Conservation (phyloP, 1,284 basidiomycete genomes). For the Microbotryomycetes sp. region DNA sequence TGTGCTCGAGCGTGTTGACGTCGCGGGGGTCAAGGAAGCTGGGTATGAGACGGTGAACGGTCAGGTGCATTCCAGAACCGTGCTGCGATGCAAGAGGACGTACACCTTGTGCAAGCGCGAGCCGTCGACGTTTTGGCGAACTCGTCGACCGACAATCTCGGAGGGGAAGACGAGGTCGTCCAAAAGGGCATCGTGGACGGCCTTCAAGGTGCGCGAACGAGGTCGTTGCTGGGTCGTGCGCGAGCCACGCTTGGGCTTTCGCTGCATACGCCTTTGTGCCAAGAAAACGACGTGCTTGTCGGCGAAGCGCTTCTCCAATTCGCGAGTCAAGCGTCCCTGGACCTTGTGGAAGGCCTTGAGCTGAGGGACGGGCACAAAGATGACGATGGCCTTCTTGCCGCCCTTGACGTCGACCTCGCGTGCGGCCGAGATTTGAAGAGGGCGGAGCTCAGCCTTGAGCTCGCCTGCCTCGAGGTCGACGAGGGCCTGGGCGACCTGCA, state of each 20-base stretch:
- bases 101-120: conserved; percentile 92
- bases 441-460: conserved; percentile 90
- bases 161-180: conserved; percentile 99
- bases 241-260: conserved; percentile 91
- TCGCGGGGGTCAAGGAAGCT: conserved; percentile 98
- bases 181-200: conserved; percentile 95
- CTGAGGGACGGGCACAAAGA: conserved; percentile 97
- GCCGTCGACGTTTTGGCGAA: conserved; percentile 81
- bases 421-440: conserved; percentile 94
- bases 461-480: conserved; percentile 98
- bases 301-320: conserved; percentile 99
- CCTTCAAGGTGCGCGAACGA: conserved; percentile 91
- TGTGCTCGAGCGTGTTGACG: conserved; percentile 98
- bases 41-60: conserved; percentile 14
- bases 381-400: conserved; percentile 97
- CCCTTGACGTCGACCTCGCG: conserved; percentile 99
- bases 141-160: conserved; percentile 95
- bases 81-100: conserved; percentile 41
- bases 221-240: conserved; percentile 94
- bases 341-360: conserved; percentile 99
- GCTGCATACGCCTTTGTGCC: conserved; percentile 96
- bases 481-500: conserved; percentile 87
- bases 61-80: not conserved
- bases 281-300: conserved; percentile 98
- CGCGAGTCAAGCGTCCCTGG: conserved; percentile 63